Evolutionary conservation across 495 filamentous ascomycete species (phyloP).

Genomic region (Hyaloscypha variabilis): DNA sequence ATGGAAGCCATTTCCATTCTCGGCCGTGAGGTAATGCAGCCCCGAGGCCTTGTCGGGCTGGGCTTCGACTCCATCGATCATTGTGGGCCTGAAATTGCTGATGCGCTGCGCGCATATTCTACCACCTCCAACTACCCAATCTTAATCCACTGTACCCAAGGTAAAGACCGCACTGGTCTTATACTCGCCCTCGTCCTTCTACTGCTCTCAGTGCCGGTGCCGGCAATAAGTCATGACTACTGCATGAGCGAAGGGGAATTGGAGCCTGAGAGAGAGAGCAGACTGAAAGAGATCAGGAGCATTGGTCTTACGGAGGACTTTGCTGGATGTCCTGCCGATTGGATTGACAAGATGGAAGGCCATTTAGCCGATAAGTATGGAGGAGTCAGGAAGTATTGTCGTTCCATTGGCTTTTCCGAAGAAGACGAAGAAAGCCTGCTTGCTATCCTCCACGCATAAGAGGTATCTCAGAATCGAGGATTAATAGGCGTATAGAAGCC

Average conservation of each 20-base stretch:
- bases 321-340: conserved; percentile 59
- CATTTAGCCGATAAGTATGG: conserved; percentile 30
- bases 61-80: conserved; percentile 66
- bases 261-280: conserved; percentile 57
- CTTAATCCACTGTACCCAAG: conserved; percentile 82
- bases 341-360: conserved; percentile 27
- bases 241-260: conserved; percentile 59
- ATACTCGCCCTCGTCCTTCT: conserved; percentile 66
- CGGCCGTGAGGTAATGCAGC: conserved; percentile 67
- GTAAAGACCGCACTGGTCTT: conserved; percentile 84
- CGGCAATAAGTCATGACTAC: conserved; percentile 69
- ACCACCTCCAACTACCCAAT: conserved; percentile 53
- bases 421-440: conserved; percentile 19
- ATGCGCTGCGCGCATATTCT: conserved; percentile 43
- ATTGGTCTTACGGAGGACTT: conserved; percentile 73
- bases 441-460: background rate
- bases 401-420: conserved; percentile 24
- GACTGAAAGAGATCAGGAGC: conserved; percentile 66
- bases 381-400: conserved; percentile 23
- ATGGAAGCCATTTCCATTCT: conserved; percentile 68
- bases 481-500: background rate
- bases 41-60: conserved; percentile 67
- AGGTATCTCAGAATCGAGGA: background rate
- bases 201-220: conserved; percentile 54
- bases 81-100: conserved; percentile 62